Percentiles rank a stretch among this genome's conserved stretches.
phyloP scores from a whole-genome alignment of 306 rosid species.

The Hippophae rhamnoides region DNA sequence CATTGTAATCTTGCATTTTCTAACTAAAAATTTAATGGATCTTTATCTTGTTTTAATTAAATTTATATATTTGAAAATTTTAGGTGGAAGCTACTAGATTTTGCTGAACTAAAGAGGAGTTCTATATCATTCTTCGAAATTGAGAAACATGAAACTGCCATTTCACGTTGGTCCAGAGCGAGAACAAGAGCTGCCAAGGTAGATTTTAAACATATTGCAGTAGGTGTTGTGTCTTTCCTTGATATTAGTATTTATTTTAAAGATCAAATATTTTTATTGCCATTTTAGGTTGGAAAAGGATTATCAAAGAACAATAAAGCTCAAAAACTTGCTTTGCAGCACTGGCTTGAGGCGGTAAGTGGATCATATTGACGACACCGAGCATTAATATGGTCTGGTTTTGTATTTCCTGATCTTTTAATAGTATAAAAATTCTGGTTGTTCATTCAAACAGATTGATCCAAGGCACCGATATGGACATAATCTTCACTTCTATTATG shows the following conservation, averaged over 20 bases:
- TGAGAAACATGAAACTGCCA: constrained; percentile 90
- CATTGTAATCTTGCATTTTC: constrained; percentile 3
- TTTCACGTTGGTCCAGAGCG: constrained; percentile 98
- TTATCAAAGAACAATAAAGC: constrained; percentile 83
- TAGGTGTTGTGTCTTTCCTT: neutral
- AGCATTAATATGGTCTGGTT: constrained; percentile 1
- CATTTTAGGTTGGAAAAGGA: constrained; percentile 91
- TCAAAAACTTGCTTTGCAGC: constrained; percentile 91
- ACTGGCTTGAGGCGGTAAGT: constrained; percentile 99
- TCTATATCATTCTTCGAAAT: constrained; percentile 90
- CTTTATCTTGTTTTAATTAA: constrained; percentile 21
- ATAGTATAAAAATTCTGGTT: constrained; percentile 18
- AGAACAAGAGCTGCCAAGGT: constrained; percentile 99
- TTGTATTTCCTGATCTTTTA: constrained; percentile 11
- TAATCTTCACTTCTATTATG: constrained; percentile 77
- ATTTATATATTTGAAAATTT: constrained; percentile 11
- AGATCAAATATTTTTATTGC: constrained; percentile 15
- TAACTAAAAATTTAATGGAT: neutral
- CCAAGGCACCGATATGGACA: constrained; percentile 99
- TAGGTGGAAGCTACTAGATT: constrained; percentile 98
- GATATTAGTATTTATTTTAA: neutral
- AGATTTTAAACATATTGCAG: constrained; percentile 8
- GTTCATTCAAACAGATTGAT: constrained; percentile 54
- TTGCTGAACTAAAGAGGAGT: constrained; percentile 88
- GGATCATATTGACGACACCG: neutral